phyloP scores from a whole-genome alignment of 2,329 filamentous ascomycete genomes.

The Talaromyces marneffei region DNA sequence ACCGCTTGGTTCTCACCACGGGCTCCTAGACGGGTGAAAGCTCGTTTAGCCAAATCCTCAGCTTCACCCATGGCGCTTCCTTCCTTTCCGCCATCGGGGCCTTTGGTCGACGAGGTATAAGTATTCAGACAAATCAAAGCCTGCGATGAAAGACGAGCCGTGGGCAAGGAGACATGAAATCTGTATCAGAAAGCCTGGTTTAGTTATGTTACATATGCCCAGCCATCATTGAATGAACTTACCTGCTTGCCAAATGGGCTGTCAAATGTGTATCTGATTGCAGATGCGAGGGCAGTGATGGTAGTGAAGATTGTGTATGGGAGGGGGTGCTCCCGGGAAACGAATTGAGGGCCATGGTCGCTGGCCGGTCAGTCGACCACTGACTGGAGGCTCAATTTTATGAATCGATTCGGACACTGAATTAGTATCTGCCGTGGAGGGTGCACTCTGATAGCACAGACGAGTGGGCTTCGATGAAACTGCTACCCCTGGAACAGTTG shows the following conservation, averaged over 20 bases:
- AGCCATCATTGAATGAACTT: constrained; percentile 12
- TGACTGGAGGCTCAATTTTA: not conserved
- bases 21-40: constrained; percentile 77
- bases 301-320: constrained; percentile 76
- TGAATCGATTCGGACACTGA: not conserved
- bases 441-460: not conserved
- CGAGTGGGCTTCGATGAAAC: not conserved
- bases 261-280: constrained; percentile 49
- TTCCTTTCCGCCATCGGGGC: constrained; percentile 82
- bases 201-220: constrained; percentile 8
- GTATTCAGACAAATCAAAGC: constrained; percentile 90
- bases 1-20: constrained; percentile 90
- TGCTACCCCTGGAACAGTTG: not conserved
- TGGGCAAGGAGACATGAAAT: constrained; percentile 86
- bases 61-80: constrained; percentile 89
- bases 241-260: constrained; percentile 48
- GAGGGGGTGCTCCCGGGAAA: constrained; percentile 47
- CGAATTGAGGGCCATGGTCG: constrained; percentile 35
- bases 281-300: constrained; percentile 70
- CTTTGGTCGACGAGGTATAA: constrained; percentile 81
- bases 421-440: not conserved
- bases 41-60: constrained; percentile 82
- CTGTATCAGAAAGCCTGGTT: constrained; percentile 59
- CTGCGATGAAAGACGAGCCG: constrained; percentile 83
- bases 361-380: constrained; percentile 14